phyloP scores from a whole-genome alignment of 176 grass and related monocot species.

The Elaeis guineensis region DNA sequence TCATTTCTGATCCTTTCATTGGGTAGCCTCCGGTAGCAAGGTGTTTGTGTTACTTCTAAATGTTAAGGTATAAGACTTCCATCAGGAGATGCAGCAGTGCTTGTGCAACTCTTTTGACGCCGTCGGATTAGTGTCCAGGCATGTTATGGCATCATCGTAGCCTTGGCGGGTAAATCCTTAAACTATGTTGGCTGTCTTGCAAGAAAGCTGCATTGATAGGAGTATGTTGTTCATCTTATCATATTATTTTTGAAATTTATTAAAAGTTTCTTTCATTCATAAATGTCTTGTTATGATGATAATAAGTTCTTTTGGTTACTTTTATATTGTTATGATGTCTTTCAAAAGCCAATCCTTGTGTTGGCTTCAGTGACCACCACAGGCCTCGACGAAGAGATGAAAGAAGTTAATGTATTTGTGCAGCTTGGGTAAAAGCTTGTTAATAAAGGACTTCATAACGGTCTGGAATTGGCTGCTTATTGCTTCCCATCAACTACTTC shows the following conservation, averaged over 20 bases:
- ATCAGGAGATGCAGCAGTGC: constrained; percentile 57
- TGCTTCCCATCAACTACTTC: no score
- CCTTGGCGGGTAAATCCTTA: constrained; percentile 39
- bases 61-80: neutral
- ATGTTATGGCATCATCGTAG: constrained; percentile 18
- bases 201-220: constrained; percentile 36
- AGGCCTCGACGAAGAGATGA: no score
- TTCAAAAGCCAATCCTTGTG: no score
- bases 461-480: constrained; percentile 5
- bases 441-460: no score
- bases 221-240: no score
- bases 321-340: neutral
- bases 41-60: neutral
- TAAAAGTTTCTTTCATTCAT: no score
- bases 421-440: no score
- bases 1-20: constrained; percentile 37
- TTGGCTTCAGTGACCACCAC: no score
- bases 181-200: constrained; percentile 41
- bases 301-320: neutral
- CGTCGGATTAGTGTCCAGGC: constrained; percentile 44
- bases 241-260: no score
- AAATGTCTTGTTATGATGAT: no score
- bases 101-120: constrained; percentile 51
- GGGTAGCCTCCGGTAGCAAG: constrained; percentile 35
- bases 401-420: no score